A percentile compares a stretch with the other conserved stretches of the same genome.
Conservation (phyloP, 1,139 yeast species). For the Debaryomycetaceae sp. region DNA sequence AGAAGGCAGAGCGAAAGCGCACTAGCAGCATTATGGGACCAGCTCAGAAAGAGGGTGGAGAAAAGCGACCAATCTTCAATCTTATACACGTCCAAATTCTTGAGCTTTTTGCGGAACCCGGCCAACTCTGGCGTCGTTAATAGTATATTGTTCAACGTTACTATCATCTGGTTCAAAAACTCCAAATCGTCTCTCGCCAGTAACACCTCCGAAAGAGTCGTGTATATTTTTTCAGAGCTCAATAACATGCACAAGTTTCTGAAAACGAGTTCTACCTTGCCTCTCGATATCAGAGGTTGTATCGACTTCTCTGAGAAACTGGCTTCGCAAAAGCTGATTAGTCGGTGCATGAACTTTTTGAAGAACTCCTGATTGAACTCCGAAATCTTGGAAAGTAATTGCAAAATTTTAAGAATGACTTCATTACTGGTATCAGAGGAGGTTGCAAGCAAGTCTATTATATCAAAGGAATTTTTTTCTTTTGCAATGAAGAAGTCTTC, state of each 20-base stretch:
- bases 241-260: constrained; percentile 80
- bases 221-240: constrained; percentile 79
- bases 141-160: constrained; percentile 80
- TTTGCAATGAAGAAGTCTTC: constrained; percentile 51
- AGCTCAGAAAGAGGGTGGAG: constrained; percentile 74
- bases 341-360: constrained; percentile 68
- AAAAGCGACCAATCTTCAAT: constrained; percentile 71
- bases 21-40: constrained; percentile 93
- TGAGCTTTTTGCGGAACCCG: constrained; percentile 64
- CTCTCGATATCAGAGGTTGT: constrained; percentile 40
- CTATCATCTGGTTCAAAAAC: constrained; percentile 79
- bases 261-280: constrained; percentile 78
- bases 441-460: constrained; percentile 75
- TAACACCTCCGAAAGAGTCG: constrained; percentile 74
- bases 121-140: constrained; percentile 85
- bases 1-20: constrained; percentile 80
- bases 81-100: constrained; percentile 40
- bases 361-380: constrained; percentile 79
- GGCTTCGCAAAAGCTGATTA: constrained; percentile 62
- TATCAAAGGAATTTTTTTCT: constrained; percentile 44
- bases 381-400: constrained; percentile 75
- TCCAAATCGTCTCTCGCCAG: constrained; percentile 57
- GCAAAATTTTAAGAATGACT: constrained; percentile 75
- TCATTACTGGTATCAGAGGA: constrained; percentile 83
- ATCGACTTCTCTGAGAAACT: constrained; percentile 23